These are phyloP conservation scores for Pyracantha coccinea DNA, from an alignment of 331 rosid species.

Conservation along the genomic window DNA sequence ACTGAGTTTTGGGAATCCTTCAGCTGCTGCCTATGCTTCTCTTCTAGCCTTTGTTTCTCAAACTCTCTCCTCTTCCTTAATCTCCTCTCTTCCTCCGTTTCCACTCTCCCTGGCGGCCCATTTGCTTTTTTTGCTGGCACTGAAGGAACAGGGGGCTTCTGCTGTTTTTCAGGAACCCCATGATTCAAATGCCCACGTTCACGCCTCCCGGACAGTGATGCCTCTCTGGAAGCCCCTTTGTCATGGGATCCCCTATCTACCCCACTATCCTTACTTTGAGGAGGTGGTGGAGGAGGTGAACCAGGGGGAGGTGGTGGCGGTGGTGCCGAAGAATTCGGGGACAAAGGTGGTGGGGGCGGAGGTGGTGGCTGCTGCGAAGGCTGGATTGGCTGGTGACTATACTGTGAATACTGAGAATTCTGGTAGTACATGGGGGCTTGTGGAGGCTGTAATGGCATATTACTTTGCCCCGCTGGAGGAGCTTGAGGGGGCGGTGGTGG, in stretches of 20 bases:
- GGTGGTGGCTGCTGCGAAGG: constrained; percentile 30
- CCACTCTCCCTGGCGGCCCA: constrained; percentile 50
- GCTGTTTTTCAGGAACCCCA: constrained; percentile 43
- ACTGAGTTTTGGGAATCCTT: constrained; percentile 77
- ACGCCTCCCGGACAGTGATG: constrained; percentile 44
- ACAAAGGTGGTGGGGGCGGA: constrained; percentile 56
- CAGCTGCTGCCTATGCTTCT: constrained; percentile 76
- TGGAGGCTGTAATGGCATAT: constrained; percentile 27
- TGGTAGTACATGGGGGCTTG: constrained; percentile 58
- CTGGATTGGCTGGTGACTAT: constrained; percentile 41
- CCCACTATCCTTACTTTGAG: constrained; percentile 27
- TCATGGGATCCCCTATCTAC: constrained; percentile 35
- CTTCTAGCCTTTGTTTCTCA: constrained; percentile 86
- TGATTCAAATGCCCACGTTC: constrained; percentile 53
- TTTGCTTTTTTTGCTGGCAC: constrained; percentile 42
- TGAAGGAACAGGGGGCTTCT: constrained; percentile 44
- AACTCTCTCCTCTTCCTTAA: constrained; percentile 74
- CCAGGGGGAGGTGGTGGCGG: constrained; percentile 74
- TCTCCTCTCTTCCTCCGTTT: constrained; percentile 85
- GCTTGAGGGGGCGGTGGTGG: constrained; percentile 64
- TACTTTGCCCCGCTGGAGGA: constrained; percentile 29
- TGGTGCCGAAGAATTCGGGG: constrained; percentile 53
- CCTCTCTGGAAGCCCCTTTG: constrained; percentile 45
- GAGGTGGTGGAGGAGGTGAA: constrained; percentile 59
- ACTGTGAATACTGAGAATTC: constrained; percentile 50